Evolutionary conservation across 352 stramenopile genomes (phyloP).

Genomic region (Phytophthora fragariae): DNA sequence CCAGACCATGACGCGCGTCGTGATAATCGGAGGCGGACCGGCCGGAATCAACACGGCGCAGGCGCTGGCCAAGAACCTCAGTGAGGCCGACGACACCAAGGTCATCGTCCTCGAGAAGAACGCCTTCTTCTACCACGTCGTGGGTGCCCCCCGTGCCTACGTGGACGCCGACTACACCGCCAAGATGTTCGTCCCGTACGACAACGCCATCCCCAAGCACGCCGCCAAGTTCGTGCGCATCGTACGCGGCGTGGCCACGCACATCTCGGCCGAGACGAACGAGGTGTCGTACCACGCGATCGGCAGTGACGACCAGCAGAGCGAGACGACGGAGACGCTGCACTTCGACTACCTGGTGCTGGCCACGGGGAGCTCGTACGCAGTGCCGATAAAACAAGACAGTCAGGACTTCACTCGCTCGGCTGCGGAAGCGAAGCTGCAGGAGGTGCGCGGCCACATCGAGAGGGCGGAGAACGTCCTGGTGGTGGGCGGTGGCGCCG

Average conservation of each 20-base stretch:
- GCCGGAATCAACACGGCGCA: slow-evolving; percentile 58
- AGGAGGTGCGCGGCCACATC: slow-evolving; percentile 51
- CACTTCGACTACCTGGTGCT: slow-evolving; percentile 73
- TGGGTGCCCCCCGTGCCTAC: slow-evolving; percentile 61
- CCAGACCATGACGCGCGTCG: slow-evolving; percentile 37
- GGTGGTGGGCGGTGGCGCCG: slow-evolving; percentile 64
- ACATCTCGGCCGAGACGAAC: slow-evolving; percentile 38
- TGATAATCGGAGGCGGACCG: slow-evolving; percentile 69
- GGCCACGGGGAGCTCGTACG: slow-evolving; percentile 66
- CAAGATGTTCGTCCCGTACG: slow-evolving; percentile 76
- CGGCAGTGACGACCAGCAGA: slow-evolving; percentile 39
- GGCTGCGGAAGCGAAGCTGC: slow-evolving; percentile 45
- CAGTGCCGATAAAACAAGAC: slow-evolving; percentile 60
- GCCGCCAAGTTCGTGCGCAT: slow-evolving; percentile 46
- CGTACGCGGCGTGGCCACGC: slow-evolving; percentile 46
- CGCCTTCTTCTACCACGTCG: slow-evolving; percentile 51
- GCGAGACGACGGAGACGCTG: slow-evolving; percentile 36
- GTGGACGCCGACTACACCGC: slow-evolving; percentile 53
- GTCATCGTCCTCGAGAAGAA: slow-evolving; percentile 73
- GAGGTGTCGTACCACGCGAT: slow-evolving; percentile 53
- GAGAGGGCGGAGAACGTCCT: slow-evolving; percentile 53
- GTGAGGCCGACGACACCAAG: slow-evolving; percentile 43
- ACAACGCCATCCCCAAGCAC: slow-evolving; percentile 58
- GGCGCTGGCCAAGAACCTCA: slow-evolving; percentile 50
- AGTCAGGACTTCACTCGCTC: slow-evolving; percentile 32